Evolutionary conservation across 495 filamentous ascomycete species (phyloP).

Genomic region (Platismatia glauca): DNA sequence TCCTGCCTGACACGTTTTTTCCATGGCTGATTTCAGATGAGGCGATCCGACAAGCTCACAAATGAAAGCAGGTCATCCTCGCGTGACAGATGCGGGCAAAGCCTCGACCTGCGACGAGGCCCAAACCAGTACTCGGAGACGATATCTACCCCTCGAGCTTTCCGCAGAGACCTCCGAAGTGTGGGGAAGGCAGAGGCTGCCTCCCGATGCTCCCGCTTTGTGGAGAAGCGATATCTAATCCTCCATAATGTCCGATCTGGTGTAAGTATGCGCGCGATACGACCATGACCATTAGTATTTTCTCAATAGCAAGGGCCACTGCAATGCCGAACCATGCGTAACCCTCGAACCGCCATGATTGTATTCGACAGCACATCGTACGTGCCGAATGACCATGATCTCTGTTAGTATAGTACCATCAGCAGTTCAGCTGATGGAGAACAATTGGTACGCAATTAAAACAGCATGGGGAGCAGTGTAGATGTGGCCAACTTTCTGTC

Average conservation of each 20-base stretch:
- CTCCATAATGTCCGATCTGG: conserved; percentile 8
- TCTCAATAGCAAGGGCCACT: background rate
- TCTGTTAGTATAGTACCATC: background rate
- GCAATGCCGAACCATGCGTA: background rate
- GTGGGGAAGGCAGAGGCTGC: conserved; percentile 7
- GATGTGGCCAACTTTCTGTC: background rate
- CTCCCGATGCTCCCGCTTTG: background rate
- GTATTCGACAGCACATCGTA: background rate
- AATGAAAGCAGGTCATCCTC: conserved; percentile 1
- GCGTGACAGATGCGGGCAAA: background rate
- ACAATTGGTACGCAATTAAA: conserved; percentile 5
- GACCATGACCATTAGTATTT: background rate
- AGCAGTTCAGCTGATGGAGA: background rate
- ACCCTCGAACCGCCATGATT: background rate
- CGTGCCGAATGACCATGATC: background rate
- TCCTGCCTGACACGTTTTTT: conserved; percentile 1
- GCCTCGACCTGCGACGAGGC: background rate
- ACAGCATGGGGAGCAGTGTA: background rate
- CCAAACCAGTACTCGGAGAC: background rate
- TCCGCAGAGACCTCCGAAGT: conserved; percentile 2
- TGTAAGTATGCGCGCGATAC: background rate
- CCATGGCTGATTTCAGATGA: background rate
- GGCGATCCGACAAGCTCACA: conserved; percentile 8
- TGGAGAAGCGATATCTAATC: conserved; percentile 18
- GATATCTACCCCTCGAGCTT: background rate